Percentiles rank a stretch among this genome's conserved stretches.
Evolutionary conservation across 345 rosid genomes (phyloP).

Genomic region (Eucalyptus polyanthemos): DNA sequence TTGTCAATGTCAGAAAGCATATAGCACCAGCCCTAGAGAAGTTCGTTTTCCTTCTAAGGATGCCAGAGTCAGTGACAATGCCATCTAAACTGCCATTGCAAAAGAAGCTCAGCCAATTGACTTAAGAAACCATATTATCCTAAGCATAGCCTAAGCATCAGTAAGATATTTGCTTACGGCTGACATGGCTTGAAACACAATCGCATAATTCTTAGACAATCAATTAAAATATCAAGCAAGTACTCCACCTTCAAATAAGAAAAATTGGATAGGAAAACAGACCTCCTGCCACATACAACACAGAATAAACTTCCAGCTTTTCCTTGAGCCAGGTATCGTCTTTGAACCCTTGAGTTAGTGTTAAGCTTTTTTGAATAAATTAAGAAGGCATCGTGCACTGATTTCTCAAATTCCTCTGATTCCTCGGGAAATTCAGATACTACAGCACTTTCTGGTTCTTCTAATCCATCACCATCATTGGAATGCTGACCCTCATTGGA

Average conservation of each 20-base stretch:
- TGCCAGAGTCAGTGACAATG: not conserved
- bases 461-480: constrained; percentile 18
- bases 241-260: not conserved
- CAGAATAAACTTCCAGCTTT: constrained; percentile 66
- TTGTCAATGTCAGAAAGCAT: not conserved
- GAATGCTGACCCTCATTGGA: constrained; percentile 12
- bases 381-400: constrained; percentile 43
- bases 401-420: constrained; percentile 44
- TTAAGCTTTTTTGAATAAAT: constrained; percentile 37
- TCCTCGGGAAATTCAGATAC: constrained; percentile 30
- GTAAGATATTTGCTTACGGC: not conserved
- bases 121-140: not conserved
- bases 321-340: constrained; percentile 63
- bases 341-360: constrained; percentile 21
- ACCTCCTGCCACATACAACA: constrained; percentile 64
- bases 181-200: constrained; percentile 4
- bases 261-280: constrained; percentile 22
- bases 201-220: constrained; percentile 4
- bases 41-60: not conserved
- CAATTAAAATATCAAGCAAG: not conserved
- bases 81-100: not conserved
- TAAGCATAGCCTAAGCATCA: not conserved
- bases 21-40: not conserved
- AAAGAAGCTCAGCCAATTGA: not conserved
- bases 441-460: constrained; percentile 9